A percentile compares a stretch with the other conserved stretches of the same genome.
Evolutionary conservation across 2,329 filamentous ascomycete genomes (phyloP).

Genomic region (Aureobasidium lini): DNA sequence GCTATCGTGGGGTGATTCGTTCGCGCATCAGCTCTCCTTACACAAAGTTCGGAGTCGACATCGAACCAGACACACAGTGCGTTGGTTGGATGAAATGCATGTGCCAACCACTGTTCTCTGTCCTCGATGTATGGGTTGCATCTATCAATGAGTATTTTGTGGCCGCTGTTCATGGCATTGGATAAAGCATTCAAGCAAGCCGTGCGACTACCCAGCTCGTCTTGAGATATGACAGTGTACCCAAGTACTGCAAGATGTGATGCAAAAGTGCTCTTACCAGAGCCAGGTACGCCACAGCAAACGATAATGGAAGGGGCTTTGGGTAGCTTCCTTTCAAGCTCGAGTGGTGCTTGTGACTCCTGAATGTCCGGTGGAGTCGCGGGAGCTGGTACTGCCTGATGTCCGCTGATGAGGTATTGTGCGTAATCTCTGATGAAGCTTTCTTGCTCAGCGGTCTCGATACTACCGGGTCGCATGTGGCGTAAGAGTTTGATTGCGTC

Average conservation of each 20-base stretch:
- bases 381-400: neutral
- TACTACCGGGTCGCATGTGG: conserved; percentile 15
- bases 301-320: conserved; percentile 3
- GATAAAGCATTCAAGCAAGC: conserved; percentile 12
- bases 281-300: conserved; percentile 14
- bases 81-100: neutral
- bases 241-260: neutral
- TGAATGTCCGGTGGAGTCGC: neutral
- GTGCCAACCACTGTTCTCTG: conserved; percentile 11
- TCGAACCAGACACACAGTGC: conserved; percentile 12
- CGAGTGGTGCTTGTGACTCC: neutral
- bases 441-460: conserved; percentile 14
- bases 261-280: conserved; percentile 14
- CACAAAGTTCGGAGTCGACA: conserved; percentile 1
- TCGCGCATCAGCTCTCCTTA: conserved; percentile 10
- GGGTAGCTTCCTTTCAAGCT: neutral
- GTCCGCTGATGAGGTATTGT: neutral
- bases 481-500: conserved; percentile 12
- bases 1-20: conserved; percentile 14
- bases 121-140: conserved; percentile 12
- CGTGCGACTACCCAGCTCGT: conserved; percentile 9
- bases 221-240: conserved; percentile 12
- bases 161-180: neutral
- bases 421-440: conserved; percentile 11
- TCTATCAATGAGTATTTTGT: conserved; percentile 10